These are phyloP conservation scores for Candida suzukii DNA, from an alignment of 805 yeast genomes.

Conservation along the genomic window DNA sequence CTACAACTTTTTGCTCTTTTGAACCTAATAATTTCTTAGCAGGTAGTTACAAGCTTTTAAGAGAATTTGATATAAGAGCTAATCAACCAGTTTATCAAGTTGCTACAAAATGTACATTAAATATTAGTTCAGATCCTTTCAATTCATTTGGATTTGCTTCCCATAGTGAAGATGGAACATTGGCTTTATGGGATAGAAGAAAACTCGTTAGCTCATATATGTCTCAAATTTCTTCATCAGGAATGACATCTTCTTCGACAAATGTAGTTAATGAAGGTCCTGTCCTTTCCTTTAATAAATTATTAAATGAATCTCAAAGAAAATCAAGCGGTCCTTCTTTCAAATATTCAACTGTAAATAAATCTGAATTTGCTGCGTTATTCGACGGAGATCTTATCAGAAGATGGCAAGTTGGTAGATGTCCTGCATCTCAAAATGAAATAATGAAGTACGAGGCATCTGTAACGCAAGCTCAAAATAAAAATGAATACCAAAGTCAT, in stretches of 20 bases:
- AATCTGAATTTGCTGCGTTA: slow-evolving; percentile 71
- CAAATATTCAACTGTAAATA: slow-evolving; percentile 56
- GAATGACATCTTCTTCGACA: slow-evolving; percentile 1
- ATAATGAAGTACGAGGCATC: slow-evolving; percentile 14
- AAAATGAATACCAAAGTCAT: slow-evolving; percentile 11
- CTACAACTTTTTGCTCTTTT: slow-evolving; percentile 60
- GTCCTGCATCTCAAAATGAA: slow-evolving; percentile 30
- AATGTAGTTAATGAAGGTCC: slow-evolving; percentile 42
- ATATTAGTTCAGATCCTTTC: slow-evolving; percentile 63
- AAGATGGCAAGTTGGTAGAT: slow-evolving; percentile 70
- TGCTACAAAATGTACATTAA: slow-evolving; percentile 66
- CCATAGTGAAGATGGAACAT: slow-evolving; percentile 74
- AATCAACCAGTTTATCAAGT: slow-evolving; percentile 64
- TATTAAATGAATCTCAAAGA: slow-evolving; percentile 52
- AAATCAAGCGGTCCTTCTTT: slow-evolving; percentile 59
- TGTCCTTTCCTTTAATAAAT: slow-evolving; percentile 49
- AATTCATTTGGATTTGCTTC: slow-evolving; percentile 64
- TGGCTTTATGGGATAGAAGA: slow-evolving; percentile 78
- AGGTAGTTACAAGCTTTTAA: slow-evolving; percentile 68
- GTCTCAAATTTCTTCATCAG: slow-evolving; percentile 4
- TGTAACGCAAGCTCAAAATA: slow-evolving; percentile 9
- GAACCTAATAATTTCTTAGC: slow-evolving; percentile 49
- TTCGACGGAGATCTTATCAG: slow-evolving; percentile 73
- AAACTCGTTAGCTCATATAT: slow-evolving; percentile 29
- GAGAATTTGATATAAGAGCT: slow-evolving; percentile 70